phyloP scores from a whole-genome alignment of 305 asterid species.

The Ruellia speciosa region DNA sequence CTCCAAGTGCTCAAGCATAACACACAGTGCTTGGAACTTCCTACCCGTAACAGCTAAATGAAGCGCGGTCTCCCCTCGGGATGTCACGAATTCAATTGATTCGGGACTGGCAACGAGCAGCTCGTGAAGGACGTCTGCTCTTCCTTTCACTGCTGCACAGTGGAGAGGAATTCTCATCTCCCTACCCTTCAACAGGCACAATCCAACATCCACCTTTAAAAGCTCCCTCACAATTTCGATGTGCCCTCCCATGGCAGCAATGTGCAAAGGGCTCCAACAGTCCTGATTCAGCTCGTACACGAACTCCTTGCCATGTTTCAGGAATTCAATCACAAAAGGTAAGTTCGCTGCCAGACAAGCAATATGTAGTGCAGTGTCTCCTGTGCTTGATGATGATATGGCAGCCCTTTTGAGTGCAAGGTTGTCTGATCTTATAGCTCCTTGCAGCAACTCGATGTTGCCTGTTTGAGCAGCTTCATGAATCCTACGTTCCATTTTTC shows the following conservation, averaged over 20 bases:
- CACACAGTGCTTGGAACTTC: conserved; percentile 23
- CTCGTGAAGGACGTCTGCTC: conserved; percentile 17
- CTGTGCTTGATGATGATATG: too few relatives aligned
- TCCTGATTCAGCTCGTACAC: conserved; percentile 20
- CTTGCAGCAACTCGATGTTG: too few relatives aligned
- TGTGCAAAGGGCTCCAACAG: conserved; percentile 30
- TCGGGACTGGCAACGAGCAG: conserved; percentile 22
- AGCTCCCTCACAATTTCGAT: too few relatives aligned
- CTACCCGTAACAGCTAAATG: conserved; percentile 25
- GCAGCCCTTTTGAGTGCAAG: too few relatives aligned
- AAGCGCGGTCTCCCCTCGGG: conserved; percentile 21
- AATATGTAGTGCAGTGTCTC: conserved; percentile 13
- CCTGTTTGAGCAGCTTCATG: too few relatives aligned
- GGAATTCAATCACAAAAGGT: conserved; percentile 18
- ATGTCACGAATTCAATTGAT: conserved; percentile 12
- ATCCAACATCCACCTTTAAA: conserved; percentile 15
- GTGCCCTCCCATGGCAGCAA: conserved; percentile 28
- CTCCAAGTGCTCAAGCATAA: conserved; percentile 10
- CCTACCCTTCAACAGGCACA: conserved; percentile 25
- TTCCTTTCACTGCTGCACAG: conserved; percentile 25
- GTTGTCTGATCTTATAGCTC: too few relatives aligned
- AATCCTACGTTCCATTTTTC: too few relatives aligned
- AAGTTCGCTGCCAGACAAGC: conserved; percentile 27
- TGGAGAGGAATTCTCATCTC: conserved; percentile 31
- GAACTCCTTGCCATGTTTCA: conserved; percentile 16